Evolutionary conservation across 176 grass and related monocot species (phyloP), one percentile per base, ranked within the genome.

Genomic region (Aegilops longissima): DNA sequence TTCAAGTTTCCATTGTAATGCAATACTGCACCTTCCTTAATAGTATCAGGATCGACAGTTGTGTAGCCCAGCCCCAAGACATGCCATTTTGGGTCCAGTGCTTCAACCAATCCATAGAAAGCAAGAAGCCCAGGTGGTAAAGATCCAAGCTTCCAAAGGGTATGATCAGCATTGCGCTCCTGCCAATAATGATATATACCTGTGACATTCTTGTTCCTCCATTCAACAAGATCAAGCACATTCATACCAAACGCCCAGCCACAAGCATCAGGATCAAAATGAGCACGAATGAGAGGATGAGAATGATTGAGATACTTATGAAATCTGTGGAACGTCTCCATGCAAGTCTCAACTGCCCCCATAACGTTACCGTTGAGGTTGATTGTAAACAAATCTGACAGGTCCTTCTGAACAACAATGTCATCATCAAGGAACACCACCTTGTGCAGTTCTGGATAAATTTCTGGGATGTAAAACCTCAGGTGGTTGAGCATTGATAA

Each of bases 171-270:
- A 75, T 99, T 99, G 38, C 80, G 89, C 85, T 96, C 97, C 79
- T 99, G 97, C 97, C 97, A 99, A 78, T 99, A 96, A 85, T 99
- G 97, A 91, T 99, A 99, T 90, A 96, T 96, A 70, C 97, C 97
- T 35, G 97, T 99, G 18, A 99, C 97, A 88, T 99, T 96, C 86
- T 94, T 99, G 45, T 91, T 88, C 70, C 87, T 92, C 97, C 97
- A 99, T 86, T 94, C 90, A 5, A 88, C 87, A 68, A 96, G 90
- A 93, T 99, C 97, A 29, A 99, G 78, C 33, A 99, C 92, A 78
- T 99, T 99, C 97, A 99, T 96, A 73, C 97, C 97, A 87, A 99
- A 99, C 63, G 97, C 97, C 97, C 97, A 99, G 23, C 94, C 97
- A 67, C 97, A 99, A 59, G 97, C 97, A 91, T 99, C 97, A 72